A percentile compares a stretch with the other conserved stretches of the same genome.
Conservation (phyloP, 345 rosid genomes). For the Boechera stricta region DNA sequence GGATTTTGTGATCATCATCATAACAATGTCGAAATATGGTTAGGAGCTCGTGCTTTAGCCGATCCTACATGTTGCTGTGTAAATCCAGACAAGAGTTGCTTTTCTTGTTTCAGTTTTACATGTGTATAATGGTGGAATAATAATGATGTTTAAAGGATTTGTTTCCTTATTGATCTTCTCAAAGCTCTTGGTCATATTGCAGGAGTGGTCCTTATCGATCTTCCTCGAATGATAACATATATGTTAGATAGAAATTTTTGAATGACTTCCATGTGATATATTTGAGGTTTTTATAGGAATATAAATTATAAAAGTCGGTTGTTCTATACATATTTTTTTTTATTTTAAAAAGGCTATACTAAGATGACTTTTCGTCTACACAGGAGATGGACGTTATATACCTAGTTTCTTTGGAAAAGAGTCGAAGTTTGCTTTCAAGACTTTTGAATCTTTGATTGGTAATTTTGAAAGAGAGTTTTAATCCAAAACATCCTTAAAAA, state of each 20-base stretch:
- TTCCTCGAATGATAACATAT: not conserved
- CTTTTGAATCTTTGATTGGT: conserved; percentile 9
- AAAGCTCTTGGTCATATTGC: conserved; percentile 36
- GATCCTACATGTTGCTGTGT: not conserved
- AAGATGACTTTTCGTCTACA: not conserved
- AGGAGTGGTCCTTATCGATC: conserved; percentile 44
- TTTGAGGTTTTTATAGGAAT: not conserved
- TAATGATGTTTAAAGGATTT: conserved; percentile 1
- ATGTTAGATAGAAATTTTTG: not conserved
- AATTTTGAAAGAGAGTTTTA: not conserved
- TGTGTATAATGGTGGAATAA: not conserved
- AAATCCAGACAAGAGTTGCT: not conserved
- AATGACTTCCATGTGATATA: not conserved
- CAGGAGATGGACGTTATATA: not conserved
- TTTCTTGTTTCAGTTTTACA: not conserved
- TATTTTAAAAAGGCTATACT: too few relatives aligned
- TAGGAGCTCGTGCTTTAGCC: not conserved
- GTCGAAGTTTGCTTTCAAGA: not conserved
- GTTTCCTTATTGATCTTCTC: conserved; percentile 27
- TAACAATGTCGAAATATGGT: not conserved
- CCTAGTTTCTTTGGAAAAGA: conserved; percentile 11
- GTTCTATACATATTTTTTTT: not conserved
- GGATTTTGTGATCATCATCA: not conserved
- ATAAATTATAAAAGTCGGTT: not conserved
- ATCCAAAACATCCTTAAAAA: not conserved